phyloP scores from a whole-genome alignment of 2,329 filamentous ascomycete genomes.

The Acarospora socialis region DNA sequence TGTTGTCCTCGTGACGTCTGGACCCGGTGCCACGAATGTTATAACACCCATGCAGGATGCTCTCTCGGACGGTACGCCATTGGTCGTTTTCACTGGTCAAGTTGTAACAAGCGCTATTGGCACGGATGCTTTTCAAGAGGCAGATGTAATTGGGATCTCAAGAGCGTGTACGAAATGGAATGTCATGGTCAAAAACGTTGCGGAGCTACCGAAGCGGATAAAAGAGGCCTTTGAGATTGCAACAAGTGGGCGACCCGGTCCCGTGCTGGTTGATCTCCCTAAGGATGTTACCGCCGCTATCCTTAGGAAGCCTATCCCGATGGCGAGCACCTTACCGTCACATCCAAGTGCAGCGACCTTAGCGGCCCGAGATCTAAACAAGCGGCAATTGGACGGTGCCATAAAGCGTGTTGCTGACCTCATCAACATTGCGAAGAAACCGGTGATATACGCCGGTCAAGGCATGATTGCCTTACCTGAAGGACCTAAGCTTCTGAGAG shows the following conservation, averaged over 20 bases:
- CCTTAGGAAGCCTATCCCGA: slow-evolving; percentile 70
- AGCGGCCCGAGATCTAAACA: slow-evolving; percentile 58
- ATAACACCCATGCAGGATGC: slow-evolving; percentile 95
- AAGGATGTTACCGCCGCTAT: slow-evolving; percentile 90
- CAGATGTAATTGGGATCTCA: slow-evolving; percentile 86
- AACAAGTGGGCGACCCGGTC: slow-evolving; percentile 81
- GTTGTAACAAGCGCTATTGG: slow-evolving; percentile 82
- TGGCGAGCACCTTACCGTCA: slow-evolving; percentile 55
- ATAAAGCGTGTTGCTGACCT: slow-evolving; percentile 66
- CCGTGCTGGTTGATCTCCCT: slow-evolving; percentile 75
- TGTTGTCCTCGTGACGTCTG: slow-evolving; percentile 92
- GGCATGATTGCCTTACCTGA: slow-evolving; percentile 70
- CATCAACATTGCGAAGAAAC: slow-evolving; percentile 82
- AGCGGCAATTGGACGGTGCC: slow-evolving; percentile 57
- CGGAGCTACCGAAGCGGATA: slow-evolving; percentile 82
- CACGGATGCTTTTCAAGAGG: slow-evolving; percentile 93
- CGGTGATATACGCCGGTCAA: slow-evolving; percentile 87
- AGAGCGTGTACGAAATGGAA: slow-evolving; percentile 69
- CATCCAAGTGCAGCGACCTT: slow-evolving; percentile 77
- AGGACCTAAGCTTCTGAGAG: slow-evolving; percentile 64
- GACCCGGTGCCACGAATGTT: slow-evolving; percentile 91
- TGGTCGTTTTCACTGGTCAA: slow-evolving; percentile 93
- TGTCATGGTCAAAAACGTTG: slow-evolving; percentile 91
- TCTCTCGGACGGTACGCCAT: slow-evolving; percentile 82
- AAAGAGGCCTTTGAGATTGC: slow-evolving; percentile 98